Evolutionary conservation across 441 rosid species (phyloP).

Genomic region (Kokia cookei): DNA sequence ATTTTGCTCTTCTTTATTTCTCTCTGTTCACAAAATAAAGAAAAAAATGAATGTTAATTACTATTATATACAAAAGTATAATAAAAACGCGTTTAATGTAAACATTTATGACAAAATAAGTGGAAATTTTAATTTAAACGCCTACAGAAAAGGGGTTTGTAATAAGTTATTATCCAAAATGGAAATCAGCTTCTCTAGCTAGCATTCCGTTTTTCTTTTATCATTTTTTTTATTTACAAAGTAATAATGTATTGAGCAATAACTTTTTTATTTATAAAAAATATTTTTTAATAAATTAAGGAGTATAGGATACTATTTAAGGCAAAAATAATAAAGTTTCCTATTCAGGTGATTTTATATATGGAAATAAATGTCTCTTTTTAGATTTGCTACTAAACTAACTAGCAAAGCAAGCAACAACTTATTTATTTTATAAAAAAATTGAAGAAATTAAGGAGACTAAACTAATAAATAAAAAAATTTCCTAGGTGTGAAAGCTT

Average conservation of each 20-base stretch:
- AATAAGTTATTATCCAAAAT: not conserved
- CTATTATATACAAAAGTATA: not conserved
- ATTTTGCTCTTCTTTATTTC: not conserved
- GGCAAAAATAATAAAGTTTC: not conserved
- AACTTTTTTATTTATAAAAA: not conserved
- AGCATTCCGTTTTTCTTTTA: not conserved
- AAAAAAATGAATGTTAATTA: not conserved
- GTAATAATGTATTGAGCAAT: not conserved
- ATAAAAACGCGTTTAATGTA: not conserved
- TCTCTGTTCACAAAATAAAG: not conserved
- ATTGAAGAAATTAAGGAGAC: not conserved
- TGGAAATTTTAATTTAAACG: not conserved
- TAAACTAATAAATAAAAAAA: no score
- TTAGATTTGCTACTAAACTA: not conserved
- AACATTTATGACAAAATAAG: not conserved
- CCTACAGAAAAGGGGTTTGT: not conserved
- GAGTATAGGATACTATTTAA: not conserved
- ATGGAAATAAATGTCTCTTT: not conserved
- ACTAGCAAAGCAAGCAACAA: not conserved
- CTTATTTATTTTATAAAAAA: not conserved
- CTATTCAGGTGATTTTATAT: not conserved
- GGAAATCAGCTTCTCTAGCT: slow-evolving; percentile 5
- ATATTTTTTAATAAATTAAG: not conserved
- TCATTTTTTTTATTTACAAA: not conserved
- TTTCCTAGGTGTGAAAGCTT: no score